Evolutionary conservation across 2,329 filamentous ascomycete species (phyloP).

Genomic region (Dothideomycetes sp.): DNA sequence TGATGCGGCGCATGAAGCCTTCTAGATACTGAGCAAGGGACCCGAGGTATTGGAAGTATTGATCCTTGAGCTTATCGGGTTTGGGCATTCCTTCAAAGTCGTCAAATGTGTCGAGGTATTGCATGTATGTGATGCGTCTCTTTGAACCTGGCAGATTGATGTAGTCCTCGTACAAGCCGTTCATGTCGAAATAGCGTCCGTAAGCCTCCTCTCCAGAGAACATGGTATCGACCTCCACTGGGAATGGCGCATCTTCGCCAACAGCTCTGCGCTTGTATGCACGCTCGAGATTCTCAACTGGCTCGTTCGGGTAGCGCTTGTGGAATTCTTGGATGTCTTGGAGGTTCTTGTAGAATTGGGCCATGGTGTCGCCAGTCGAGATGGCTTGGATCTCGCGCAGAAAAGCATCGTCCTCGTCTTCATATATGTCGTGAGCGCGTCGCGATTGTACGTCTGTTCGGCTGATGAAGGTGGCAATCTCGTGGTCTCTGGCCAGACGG

Average conservation of each 20-base stretch:
- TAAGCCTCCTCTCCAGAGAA: constrained; percentile 95
- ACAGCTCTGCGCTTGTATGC: constrained; percentile 69
- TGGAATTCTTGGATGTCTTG: constrained; percentile 79
- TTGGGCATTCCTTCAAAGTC: constrained; percentile 72
- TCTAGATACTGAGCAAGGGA: constrained; percentile 77
- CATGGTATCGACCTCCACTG: constrained; percentile 72
- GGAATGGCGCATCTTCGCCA: constrained; percentile 50
- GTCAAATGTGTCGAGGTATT: constrained; percentile 89
- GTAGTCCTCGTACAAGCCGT: constrained; percentile 73
- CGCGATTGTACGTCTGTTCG: constrained; percentile 81
- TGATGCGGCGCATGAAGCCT: constrained; percentile 72
- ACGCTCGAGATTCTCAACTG: constrained; percentile 87
- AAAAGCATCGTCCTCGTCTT: constrained; percentile 62
- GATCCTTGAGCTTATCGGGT: constrained; percentile 78
- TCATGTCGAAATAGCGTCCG: constrained; percentile 86
- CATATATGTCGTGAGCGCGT: constrained; percentile 73
- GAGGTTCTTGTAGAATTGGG: constrained; percentile 82
- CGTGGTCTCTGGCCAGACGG: constrained; percentile 81
- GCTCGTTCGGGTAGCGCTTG: constrained; percentile 83
- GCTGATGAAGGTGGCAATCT: constrained; percentile 75
- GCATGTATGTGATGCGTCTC: constrained; percentile 69
- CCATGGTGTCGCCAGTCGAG: constrained; percentile 75
- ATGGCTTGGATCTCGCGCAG: constrained; percentile 76
- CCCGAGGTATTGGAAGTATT: constrained; percentile 84
- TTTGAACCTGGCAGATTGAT: constrained; percentile 83